Conservation (phyloP, 1,139 yeast species). For the Taphrina confusa region DNA sequence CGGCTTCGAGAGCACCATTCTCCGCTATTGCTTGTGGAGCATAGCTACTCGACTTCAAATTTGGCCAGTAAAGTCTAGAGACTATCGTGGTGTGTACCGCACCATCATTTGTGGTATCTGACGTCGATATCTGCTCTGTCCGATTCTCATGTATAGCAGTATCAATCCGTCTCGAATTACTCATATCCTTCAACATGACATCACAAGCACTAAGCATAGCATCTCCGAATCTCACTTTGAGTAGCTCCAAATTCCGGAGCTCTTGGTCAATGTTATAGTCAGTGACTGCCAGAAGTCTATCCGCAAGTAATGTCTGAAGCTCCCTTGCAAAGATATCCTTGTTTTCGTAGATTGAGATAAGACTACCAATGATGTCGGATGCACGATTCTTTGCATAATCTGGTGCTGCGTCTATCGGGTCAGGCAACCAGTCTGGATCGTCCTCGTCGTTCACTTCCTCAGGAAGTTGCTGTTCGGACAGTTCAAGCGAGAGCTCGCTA, state of each 20-base stretch:
- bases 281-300: constrained; percentile 56
- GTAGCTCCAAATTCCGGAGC: constrained; percentile 52
- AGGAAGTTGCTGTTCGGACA: constrained; percentile 44
- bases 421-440: constrained; percentile 76
- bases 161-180: constrained; percentile 45
- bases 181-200: constrained; percentile 80
- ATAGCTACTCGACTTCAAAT: constrained; percentile 2
- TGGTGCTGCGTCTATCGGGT: constrained; percentile 88
- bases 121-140: background rate
- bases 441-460: constrained; percentile 47
- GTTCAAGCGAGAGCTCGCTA: constrained; percentile 53
- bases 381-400: constrained; percentile 65
- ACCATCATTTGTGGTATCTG: too few relatives aligned
- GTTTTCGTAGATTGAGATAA: constrained; percentile 75
- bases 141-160: constrained; percentile 41
- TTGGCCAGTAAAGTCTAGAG: constrained; percentile 30
- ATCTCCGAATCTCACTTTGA: constrained; percentile 69
- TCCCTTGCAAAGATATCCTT: constrained; percentile 74
- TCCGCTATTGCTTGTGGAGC: constrained; percentile 43
- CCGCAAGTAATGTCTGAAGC: constrained; percentile 66
- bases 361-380: constrained; percentile 65
- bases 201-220: constrained; percentile 66
- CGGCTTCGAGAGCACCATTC: constrained; percentile 56
- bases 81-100: constrained; percentile 20
- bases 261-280: constrained; percentile 51